These are phyloP conservation scores for Fraxinus dipetala DNA, from an alignment of 305 asterid species.

Conservation along the genomic window DNA sequence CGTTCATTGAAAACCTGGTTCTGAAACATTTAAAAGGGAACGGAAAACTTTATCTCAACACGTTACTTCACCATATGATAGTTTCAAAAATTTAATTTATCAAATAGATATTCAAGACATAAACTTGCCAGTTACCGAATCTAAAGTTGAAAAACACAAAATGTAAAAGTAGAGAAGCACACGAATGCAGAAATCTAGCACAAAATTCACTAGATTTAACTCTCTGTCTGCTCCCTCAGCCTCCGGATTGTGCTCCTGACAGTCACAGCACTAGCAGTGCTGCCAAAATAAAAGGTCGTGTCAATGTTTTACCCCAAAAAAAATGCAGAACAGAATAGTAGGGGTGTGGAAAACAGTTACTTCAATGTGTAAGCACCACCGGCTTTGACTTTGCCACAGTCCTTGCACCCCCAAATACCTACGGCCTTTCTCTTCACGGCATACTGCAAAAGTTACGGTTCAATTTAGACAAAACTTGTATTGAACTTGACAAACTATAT, in stretches of 20 bases:
- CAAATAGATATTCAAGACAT: background rate
- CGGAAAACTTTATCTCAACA: background rate
- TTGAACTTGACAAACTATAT: background rate
- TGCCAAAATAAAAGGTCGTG: conserved; percentile 23
- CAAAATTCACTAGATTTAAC: conserved; percentile 28
- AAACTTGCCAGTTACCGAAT: background rate
- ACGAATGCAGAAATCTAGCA: background rate
- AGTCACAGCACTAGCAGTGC: conserved; percentile 87
- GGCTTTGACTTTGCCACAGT: conserved; percentile 83
- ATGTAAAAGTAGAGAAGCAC: background rate
- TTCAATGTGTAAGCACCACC: conserved; percentile 87
- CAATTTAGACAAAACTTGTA: background rate
- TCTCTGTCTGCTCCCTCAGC: conserved; percentile 86
- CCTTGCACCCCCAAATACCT: conserved; percentile 89
- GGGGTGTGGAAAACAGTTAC: conserved; percentile 26
- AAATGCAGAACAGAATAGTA: background rate
- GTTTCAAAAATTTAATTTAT: background rate
- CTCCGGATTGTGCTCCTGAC: conserved; percentile 88
- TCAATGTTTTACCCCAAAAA: background rate
- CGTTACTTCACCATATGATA: background rate
- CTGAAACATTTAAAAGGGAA: background rate
- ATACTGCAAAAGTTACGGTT: conserved; percentile 35
- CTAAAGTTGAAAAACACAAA: conserved; percentile 7
- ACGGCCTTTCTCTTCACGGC: conserved; percentile 88
- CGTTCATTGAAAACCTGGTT: background rate